Conservation (phyloP, 2,329 filamentous ascomycete genomes). For the Juglanconis sp. region DNA sequence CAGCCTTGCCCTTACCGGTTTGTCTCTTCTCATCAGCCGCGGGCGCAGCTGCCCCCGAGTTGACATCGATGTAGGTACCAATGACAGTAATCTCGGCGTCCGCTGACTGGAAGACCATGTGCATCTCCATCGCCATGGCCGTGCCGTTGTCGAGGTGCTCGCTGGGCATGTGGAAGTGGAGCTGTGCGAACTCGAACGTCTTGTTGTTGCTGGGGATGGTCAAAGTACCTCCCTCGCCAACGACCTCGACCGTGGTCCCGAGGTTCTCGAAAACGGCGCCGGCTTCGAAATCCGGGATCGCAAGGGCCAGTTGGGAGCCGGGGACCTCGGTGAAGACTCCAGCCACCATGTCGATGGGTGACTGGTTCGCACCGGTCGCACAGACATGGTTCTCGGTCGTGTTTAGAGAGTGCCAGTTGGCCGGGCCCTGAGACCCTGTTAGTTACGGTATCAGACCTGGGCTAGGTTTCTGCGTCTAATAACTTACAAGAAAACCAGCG, state of each 20-base stretch:
- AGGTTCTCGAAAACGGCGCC: constrained; percentile 54
- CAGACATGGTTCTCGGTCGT: constrained; percentile 45
- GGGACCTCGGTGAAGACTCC: constrained; percentile 32
- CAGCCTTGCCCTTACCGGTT: constrained; percentile 18
- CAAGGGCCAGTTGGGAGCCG: constrained; percentile 30
- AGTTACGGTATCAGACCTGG: no score
- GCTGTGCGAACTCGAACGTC: constrained; percentile 40
- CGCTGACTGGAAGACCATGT: constrained; percentile 55
- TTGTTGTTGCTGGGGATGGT: constrained; percentile 4
- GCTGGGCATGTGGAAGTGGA: constrained; percentile 49
- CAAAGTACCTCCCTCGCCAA: constrained; percentile 39
- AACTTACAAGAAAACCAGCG: constrained; percentile 30
- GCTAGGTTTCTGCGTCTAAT: neutral
- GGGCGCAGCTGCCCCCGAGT: constrained; percentile 23
- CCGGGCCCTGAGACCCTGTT: constrained; percentile 25
- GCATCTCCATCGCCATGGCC: constrained; percentile 51
- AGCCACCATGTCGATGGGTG: constrained; percentile 52
- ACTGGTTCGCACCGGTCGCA: constrained; percentile 50
- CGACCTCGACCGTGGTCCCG: constrained; percentile 54
- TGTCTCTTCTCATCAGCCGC: no score
- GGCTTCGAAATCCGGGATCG: constrained; percentile 39
- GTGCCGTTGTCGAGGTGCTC: constrained; percentile 45
- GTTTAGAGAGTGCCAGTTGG: constrained; percentile 33
- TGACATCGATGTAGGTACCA: constrained; percentile 41
- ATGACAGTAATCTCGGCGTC: constrained; percentile 40